Evolutionary conservation across 352 stramenopile genomes (phyloP).

Genomic region (Globisporangium yorkense): DNA sequence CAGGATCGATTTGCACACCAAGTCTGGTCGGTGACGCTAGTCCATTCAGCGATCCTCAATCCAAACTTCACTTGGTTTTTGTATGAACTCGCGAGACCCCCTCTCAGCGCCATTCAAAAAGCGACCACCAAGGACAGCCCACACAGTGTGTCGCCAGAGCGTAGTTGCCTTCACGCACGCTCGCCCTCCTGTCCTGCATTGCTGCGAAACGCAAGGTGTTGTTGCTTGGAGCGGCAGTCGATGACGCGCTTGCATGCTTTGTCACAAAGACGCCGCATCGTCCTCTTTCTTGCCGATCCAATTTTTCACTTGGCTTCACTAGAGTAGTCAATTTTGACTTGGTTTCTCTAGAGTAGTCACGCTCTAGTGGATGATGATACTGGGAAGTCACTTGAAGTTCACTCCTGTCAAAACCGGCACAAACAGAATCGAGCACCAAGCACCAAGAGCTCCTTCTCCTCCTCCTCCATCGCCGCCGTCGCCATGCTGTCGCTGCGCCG

Average conservation of each 20-base stretch:
- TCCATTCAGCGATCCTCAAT: too few species aligned
- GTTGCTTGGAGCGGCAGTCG: too few species aligned
- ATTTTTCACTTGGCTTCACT: background rate
- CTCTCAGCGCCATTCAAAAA: too few species aligned
- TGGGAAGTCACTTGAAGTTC: background rate
- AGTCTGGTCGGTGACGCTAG: background rate
- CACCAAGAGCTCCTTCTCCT: constrained; percentile 7
- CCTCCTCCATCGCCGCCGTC: background rate
- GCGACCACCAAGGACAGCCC: too few species aligned
- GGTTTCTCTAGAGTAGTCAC: too few species aligned
- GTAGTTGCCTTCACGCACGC: too few species aligned
- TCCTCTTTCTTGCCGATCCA: background rate
- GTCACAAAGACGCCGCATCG: background rate
- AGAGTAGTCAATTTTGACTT: background rate
- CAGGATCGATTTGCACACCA: background rate
- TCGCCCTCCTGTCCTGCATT: too few species aligned
- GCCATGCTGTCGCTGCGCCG: background rate
- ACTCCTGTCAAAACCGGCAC: background rate
- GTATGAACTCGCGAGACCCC: background rate
- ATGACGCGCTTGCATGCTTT: background rate
- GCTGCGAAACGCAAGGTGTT: too few species aligned
- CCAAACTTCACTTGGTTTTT: background rate
- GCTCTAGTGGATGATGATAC: background rate
- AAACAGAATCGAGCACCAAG: background rate
- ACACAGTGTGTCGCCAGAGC: too few species aligned